These are phyloP conservation scores for Ampelocalamus luodianensis DNA, from an alignment of 176 grass and related monocot genomes.

Conservation along the genomic window DNA sequence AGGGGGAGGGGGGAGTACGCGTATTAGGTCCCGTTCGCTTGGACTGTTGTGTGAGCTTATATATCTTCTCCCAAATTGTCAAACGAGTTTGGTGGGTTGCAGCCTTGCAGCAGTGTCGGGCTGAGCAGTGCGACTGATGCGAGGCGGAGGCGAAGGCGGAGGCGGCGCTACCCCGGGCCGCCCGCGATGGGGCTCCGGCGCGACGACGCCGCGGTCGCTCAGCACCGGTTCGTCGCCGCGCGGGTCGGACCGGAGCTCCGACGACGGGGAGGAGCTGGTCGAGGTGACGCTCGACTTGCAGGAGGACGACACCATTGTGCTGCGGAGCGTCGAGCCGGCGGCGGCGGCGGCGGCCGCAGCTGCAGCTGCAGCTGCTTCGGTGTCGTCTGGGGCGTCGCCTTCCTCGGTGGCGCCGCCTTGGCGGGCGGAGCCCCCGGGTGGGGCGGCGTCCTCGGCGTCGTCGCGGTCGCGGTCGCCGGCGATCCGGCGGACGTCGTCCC, in stretches of 20 bases:
- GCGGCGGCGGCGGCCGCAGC: slow-evolving; percentile 15
- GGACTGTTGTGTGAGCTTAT: slow-evolving; percentile 45
- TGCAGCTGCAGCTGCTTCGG: not conserved
- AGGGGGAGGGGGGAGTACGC: not conserved
- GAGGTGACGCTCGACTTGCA: slow-evolving; percentile 94
- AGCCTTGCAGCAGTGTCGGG: slow-evolving; percentile 25
- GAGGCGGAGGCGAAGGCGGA: slow-evolving; percentile 9
- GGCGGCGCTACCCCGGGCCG: slow-evolving; percentile 39
- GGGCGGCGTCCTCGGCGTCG: slow-evolving; percentile 15
- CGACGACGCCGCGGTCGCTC: slow-evolving; percentile 59
- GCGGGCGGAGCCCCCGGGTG: not conserved
- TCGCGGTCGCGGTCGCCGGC: slow-evolving; percentile 64
- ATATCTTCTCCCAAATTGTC: slow-evolving; percentile 27
- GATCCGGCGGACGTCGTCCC: slow-evolving; percentile 70
- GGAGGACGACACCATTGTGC: slow-evolving; percentile 79
- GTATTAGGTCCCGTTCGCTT: slow-evolving; percentile 43
- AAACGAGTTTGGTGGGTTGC: slow-evolving; percentile 39
- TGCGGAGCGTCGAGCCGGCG: slow-evolving; percentile 78
- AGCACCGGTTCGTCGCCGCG: slow-evolving; percentile 62
- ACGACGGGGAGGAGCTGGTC: slow-evolving; percentile 77
- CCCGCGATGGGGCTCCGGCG: slow-evolving; percentile 54
- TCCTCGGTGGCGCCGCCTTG: not conserved
- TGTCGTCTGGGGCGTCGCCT: slow-evolving; percentile 23
- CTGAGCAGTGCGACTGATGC: slow-evolving; percentile 24
- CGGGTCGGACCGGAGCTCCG: slow-evolving; percentile 55